Base-by-base conservation (phyloP, 352 stramenopile genomes). In the Aphanomyces stellatus region DNA sequence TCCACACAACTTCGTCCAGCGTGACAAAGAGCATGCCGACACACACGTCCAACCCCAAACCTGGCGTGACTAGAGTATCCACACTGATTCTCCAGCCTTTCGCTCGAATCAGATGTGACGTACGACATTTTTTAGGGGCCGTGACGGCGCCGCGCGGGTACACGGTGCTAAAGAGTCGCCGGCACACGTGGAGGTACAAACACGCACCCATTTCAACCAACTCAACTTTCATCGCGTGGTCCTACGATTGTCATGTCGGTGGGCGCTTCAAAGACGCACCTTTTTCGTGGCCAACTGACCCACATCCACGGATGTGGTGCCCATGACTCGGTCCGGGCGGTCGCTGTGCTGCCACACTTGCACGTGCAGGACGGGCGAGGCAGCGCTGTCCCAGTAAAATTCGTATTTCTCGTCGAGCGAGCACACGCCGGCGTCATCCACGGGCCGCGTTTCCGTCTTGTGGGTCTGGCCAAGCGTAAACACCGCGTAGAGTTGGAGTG, bases 11-110 rank as follows among this genome's bases (percentile, higher is more conserved):
- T 11, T 28, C n/a, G 13, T 59, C 6, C 2, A 55, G 28, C 30
- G 60, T 67, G 15, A 67, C 60, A 27, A 49, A 51, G 3, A 67
- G 42, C 60, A 67, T 67, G 31, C 60, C 60, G 27, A 67, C 60
- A 24, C 60, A 67, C 31, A 67, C 49, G 49, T 67, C 60, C 10
- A 22, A 31, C 3, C 60, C 60, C 5, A 67, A 27, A 5, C 60
- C 60, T 67, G 34, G 7, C 11, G 57, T 67, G 10, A 31, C 60
- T 67, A 46, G 11, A 46, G 37, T 46, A 67, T 7, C 2, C 13
- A 22, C 25, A 37, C 37, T 17, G 8, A 8, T 8, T 8, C 37
- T 17, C 37, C 8, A 17, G 17, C 17, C 8, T 8, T 17, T 43
- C 8, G 37, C 37, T 43, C 8, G 8, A 43, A 17, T 8, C 37